These are phyloP conservation scores for Sporormia fimetaria DNA, from an alignment of 495 filamentous ascomycete genomes.

Conservation along the genomic window DNA sequence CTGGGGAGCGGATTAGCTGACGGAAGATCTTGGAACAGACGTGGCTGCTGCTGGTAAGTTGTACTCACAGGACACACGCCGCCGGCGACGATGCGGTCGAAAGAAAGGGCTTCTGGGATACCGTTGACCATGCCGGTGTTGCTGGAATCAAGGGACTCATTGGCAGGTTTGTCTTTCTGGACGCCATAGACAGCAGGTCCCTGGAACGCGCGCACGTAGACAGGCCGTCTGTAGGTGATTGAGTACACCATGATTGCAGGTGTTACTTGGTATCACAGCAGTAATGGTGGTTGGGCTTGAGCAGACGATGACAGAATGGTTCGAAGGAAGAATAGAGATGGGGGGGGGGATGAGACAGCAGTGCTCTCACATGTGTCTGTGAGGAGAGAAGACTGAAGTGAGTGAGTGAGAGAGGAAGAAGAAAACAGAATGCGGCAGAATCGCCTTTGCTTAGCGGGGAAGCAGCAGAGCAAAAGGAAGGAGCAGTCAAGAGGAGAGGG, in stretches of 20 bases:
- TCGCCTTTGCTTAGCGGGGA: too few species aligned
- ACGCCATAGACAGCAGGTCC: constrained; percentile 26
- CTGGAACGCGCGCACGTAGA: constrained; percentile 23
- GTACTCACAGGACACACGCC: constrained; percentile 65
- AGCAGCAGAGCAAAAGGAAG: too few species aligned
- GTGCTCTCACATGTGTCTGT: too few species aligned
- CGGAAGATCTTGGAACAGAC: neutral
- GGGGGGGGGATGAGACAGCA: too few species aligned
- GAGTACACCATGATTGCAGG: constrained; percentile 39
- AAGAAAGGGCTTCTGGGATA: constrained; percentile 57
- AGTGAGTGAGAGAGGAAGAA: too few species aligned
- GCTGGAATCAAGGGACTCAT: constrained; percentile 34
- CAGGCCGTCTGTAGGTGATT: constrained; percentile 39
- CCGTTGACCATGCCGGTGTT: constrained; percentile 36
- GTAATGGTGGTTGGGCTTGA: too few species aligned
- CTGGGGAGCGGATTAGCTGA: constrained; percentile 32
- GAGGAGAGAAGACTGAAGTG: too few species aligned
- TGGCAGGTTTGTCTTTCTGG: constrained; percentile 31
- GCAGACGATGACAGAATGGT: too few species aligned
- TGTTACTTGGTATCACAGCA: too few species aligned
- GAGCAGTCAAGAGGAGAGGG: too few species aligned
- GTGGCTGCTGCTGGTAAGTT: constrained; percentile 1
- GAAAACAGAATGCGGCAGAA: too few species aligned
- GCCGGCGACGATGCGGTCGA: constrained; percentile 60
- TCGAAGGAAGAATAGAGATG: too few species aligned